Evolutionary conservation across 495 filamentous ascomycete species (phyloP).

Genomic region (Penicillium subrubescens): DNA sequence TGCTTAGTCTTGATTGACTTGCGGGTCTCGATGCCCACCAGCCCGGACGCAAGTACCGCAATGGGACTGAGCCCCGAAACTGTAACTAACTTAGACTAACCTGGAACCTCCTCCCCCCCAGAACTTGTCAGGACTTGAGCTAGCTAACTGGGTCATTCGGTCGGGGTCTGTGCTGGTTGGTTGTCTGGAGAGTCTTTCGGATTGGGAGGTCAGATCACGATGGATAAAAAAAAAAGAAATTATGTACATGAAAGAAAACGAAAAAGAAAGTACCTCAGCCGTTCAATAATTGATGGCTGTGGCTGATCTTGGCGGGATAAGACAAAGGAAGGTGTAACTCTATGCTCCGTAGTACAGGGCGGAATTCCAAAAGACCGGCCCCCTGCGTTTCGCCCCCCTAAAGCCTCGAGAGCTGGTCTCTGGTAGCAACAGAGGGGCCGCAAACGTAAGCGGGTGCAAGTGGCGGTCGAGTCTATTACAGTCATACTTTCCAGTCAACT

Average conservation of each 20-base stretch:
- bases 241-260: constrained; percentile 7
- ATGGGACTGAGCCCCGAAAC: constrained; percentile 28
- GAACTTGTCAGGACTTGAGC: background rate
- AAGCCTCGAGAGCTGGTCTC: background rate
- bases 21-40: constrained; percentile 9
- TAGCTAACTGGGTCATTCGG: background rate
- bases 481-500: background rate
- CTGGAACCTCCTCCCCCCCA: background rate
- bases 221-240: background rate
- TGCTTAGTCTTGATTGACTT: background rate
- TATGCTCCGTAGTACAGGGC: too few relatives aligned
- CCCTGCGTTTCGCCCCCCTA: background rate
- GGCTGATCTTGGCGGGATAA: background rate
- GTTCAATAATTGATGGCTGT: background rate
- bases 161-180: background rate
- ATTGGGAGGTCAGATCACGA: background rate
- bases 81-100: constrained; percentile 1
- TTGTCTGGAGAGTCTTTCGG: background rate
- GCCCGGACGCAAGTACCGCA: constrained; percentile 17
- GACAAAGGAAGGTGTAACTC: background rate
- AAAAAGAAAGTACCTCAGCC: background rate
- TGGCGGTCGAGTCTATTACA: constrained; percentile 1
- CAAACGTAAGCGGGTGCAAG: background rate
- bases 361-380: background rate
- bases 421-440: background rate